Evolutionary conservation across 2,329 filamentous ascomycete genomes (phyloP).

Genomic region (Pseudocercospora pini-densiflorae): DNA sequence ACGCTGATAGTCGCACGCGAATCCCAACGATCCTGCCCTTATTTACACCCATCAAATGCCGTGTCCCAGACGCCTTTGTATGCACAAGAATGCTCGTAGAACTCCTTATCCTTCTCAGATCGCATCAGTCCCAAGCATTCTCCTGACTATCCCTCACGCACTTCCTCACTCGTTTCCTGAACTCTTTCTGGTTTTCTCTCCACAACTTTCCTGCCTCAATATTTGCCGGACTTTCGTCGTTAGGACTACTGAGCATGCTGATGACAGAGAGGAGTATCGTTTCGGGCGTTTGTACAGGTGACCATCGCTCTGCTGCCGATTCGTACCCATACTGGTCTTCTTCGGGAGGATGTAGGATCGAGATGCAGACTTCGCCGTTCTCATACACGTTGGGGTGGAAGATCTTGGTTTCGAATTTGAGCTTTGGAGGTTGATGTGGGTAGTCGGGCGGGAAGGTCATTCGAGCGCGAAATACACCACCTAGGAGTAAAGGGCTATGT

Average conservation of each 20-base stretch:
- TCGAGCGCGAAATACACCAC: constrained; percentile 87
- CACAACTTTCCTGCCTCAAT: constrained; percentile 89
- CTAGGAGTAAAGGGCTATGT: constrained; percentile 49
- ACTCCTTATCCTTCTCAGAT: not conserved
- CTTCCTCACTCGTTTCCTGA: constrained; percentile 75
- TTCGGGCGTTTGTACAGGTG: constrained; percentile 91
- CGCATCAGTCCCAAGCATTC: constrained; percentile 40
- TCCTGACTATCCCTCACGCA: constrained; percentile 83
- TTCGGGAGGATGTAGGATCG: constrained; percentile 92
- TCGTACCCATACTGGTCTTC: constrained; percentile 97
- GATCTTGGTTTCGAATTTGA: constrained; percentile 84
- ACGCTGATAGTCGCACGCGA: not conserved
- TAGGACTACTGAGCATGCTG: constrained; percentile 87
- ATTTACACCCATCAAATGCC: not conserved
- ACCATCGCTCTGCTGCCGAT: constrained; percentile 86
- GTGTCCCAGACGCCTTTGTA: not conserved
- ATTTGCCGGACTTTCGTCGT: constrained; percentile 94
- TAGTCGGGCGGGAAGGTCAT: constrained; percentile 85
- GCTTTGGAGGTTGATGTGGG: constrained; percentile 83
- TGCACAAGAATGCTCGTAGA: constrained; percentile 12
- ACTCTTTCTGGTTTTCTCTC: constrained; percentile 79
- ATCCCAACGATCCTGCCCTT: not conserved
- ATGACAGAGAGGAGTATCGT: constrained; percentile 92
- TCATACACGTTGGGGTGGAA: constrained; percentile 96
- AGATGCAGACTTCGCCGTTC: constrained; percentile 90